Conservation (phyloP, 2,329 filamentous ascomycete species). For the Thielaviopsis populi region DNA sequence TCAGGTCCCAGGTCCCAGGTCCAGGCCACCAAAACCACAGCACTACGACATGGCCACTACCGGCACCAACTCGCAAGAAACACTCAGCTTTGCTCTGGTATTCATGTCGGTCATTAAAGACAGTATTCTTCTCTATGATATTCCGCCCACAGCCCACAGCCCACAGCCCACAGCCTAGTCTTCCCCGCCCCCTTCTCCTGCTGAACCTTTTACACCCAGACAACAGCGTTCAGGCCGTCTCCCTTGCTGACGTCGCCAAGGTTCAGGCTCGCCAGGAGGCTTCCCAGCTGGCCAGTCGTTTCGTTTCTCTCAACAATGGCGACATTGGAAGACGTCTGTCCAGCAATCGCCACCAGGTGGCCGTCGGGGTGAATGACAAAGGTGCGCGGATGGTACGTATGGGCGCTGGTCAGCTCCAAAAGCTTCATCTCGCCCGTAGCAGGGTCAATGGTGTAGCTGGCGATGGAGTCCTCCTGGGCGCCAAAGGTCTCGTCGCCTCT, state of each 20-base stretch:
- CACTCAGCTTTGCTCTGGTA: background rate
- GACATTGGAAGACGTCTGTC: slow-evolving; percentile 45
- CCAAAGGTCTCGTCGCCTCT: slow-evolving; percentile 44
- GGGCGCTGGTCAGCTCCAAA: slow-evolving; percentile 39
- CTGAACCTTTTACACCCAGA: slow-evolving; percentile 25
- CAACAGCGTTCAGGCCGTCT: slow-evolving; percentile 33
- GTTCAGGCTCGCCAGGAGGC: slow-evolving; percentile 28
- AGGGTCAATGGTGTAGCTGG: slow-evolving; percentile 34
- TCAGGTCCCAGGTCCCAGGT: no score
- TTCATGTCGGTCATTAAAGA: background rate
- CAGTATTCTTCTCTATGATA: background rate
- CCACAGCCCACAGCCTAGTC: background rate
- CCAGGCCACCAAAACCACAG: no score
- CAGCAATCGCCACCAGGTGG: slow-evolving; percentile 44
- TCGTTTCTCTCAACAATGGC: slow-evolving; percentile 41
- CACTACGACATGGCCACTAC: background rate
- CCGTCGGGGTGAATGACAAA: slow-evolving; percentile 47
- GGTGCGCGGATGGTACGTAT: slow-evolving; percentile 46
- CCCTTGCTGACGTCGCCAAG: slow-evolving; percentile 30
- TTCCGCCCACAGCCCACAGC: no score
- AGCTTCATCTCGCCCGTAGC: slow-evolving; percentile 36
- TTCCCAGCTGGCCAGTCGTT: slow-evolving; percentile 39
- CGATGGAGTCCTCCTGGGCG: slow-evolving; percentile 39
- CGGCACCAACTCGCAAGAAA: background rate
- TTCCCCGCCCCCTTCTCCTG: background rate